Evolutionary conservation across 192 early-diverging fungal genomes (phyloP).

Genomic region (Rhizoclosmatium globosum): DNA sequence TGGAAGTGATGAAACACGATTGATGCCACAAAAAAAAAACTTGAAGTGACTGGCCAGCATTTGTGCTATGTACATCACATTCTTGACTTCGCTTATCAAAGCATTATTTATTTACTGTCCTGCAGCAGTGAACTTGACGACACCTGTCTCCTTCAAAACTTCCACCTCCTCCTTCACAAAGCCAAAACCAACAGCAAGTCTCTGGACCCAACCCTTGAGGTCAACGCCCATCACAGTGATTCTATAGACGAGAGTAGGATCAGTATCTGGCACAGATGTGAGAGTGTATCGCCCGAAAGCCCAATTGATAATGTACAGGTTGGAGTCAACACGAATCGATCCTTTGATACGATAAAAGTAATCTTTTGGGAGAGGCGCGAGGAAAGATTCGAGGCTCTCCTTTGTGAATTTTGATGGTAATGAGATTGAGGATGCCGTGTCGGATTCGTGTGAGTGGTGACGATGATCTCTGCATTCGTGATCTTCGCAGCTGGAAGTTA

Average conservation of each 20-base stretch:
- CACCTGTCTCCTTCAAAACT: background rate
- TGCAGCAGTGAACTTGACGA: conserved; percentile 21
- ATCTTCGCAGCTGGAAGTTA: background rate
- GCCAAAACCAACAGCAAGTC: conserved; percentile 24
- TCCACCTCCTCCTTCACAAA: background rate
- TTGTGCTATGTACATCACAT: too few species aligned
- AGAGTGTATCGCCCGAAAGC: conserved; percentile 85
- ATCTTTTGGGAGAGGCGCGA: conserved; percentile 78
- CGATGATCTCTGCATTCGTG: background rate
- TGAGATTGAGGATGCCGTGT: background rate
- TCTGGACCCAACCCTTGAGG: background rate
- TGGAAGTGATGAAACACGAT: too few species aligned
- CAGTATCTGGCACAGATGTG: conserved; percentile 27
- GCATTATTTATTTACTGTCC: conserved; percentile 3
- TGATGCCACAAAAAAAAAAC: too few species aligned
- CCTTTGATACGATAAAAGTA: conserved; percentile 94
- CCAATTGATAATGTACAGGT: conserved; percentile 87
- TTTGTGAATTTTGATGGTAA: conserved; percentile 1
- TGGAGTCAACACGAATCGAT: conserved; percentile 64
- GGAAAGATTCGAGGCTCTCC: conserved; percentile 60
- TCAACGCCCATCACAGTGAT: conserved; percentile 41
- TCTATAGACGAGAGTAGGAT: background rate
- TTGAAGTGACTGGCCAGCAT: too few species aligned
- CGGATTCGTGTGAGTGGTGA: background rate
- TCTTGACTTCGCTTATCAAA: background rate